A percentile compares a stretch with the other conserved stretches of the same genome.
Evolutionary conservation across 176 grass and related monocot species (phyloP).

Genomic region (Musa troglodytarum): DNA sequence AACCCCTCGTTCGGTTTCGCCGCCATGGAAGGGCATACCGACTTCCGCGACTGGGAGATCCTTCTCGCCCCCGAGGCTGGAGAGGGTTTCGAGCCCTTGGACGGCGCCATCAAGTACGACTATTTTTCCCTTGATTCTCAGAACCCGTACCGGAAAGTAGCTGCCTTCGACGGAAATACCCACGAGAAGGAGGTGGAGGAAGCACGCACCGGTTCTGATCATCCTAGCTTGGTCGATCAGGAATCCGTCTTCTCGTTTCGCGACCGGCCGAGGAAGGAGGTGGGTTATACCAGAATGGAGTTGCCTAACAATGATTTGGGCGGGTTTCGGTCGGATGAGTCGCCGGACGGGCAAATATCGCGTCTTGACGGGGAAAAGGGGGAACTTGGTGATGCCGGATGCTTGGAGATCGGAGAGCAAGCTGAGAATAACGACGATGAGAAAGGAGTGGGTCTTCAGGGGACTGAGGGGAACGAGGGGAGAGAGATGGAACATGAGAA

Average conservation of each 20-base stretch:
- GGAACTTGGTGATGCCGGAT: conserved; percentile 13
- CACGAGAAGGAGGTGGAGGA: neutral
- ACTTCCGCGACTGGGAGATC: conserved; percentile 8
- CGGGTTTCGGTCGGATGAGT: conserved; percentile 66
- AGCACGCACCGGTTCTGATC: neutral
- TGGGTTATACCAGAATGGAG: conserved; percentile 12
- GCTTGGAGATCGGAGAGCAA: neutral
- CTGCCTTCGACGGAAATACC: neutral
- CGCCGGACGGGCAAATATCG: conserved; percentile 26
- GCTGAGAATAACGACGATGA: neutral
- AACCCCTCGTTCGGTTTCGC: neutral
- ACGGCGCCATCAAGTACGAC: conserved; percentile 5
- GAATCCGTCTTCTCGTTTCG: conserved; percentile 22
- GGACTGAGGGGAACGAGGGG: neutral
- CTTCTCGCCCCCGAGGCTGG: neutral
- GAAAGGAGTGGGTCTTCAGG: neutral
- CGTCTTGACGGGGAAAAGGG: conserved; percentile 23
- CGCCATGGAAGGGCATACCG: conserved; percentile 1
- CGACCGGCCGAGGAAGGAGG: conserved; percentile 3
- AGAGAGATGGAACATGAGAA: conserved; percentile 1
- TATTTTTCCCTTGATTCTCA: neutral
- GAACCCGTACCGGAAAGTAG: neutral
- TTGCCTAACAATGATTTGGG: conserved; percentile 44
- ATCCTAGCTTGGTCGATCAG: conserved; percentile 60
- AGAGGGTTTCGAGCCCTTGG: neutral